These are phyloP conservation scores for Euphrasia confusa DNA, from an alignment of 257 asterid species.

Conservation along the genomic window DNA sequence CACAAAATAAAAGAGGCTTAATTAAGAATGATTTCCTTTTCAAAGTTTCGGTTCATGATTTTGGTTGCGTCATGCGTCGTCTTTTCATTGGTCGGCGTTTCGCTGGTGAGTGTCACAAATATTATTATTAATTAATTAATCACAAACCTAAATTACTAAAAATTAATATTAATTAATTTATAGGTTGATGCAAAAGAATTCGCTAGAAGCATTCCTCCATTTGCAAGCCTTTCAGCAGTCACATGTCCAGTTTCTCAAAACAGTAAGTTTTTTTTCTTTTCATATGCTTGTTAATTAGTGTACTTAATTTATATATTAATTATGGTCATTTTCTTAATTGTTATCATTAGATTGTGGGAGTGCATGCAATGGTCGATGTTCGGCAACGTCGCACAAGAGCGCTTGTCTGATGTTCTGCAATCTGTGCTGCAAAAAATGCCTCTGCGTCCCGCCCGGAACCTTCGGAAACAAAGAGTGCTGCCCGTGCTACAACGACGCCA, in stretches of 20 bases:
- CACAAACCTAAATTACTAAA: too few relatives aligned
- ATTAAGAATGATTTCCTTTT: conserved; percentile 22
- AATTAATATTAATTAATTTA: too few relatives aligned
- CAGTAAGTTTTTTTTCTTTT: conserved; percentile 7
- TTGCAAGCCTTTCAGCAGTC: neutral
- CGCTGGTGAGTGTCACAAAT: conserved; percentile 22
- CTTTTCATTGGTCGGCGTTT: conserved; percentile 5
- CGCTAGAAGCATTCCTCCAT: neutral
- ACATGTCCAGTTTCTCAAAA: conserved; percentile 21
- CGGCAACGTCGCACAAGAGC: conserved; percentile 10
- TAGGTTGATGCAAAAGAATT: neutral
- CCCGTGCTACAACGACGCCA: conserved; percentile 31
- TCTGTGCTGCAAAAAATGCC: conserved; percentile 29
- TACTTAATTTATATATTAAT: too few relatives aligned
- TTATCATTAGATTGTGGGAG: conserved; percentile 25
- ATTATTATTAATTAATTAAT: too few relatives aligned
- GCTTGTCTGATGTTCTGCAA: conserved; percentile 25
- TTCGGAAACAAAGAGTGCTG: conserved; percentile 35
- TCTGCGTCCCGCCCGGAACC: conserved; percentile 36
- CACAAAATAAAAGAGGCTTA: neutral
- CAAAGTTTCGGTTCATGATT: conserved; percentile 16
- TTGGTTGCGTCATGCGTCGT: conserved; percentile 18
- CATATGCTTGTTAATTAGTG: too few relatives aligned
- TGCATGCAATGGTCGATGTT: conserved; percentile 31
- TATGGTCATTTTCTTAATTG: too few relatives aligned